Percentiles rank a stretch among this genome's conserved stretches.
These are phyloP conservation scores for Botrytis squamosa DNA, from an alignment of 2,329 filamentous ascomycete genomes.

Conservation along the genomic window DNA sequence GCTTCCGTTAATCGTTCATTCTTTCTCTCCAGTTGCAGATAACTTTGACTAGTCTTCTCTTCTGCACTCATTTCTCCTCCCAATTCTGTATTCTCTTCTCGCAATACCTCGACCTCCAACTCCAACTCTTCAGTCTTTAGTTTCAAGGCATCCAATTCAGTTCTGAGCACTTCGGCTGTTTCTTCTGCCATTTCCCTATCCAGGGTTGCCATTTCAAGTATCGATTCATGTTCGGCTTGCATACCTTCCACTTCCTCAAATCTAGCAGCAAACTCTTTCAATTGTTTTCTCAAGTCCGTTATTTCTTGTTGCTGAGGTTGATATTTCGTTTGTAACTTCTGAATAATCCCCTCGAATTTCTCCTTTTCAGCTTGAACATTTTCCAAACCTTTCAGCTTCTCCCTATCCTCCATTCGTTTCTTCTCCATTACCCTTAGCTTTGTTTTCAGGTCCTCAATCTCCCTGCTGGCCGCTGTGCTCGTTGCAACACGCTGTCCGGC, in stretches of 20 bases:
- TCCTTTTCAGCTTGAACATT: constrained; percentile 73
- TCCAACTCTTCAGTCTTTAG: constrained; percentile 78
- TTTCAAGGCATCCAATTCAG: constrained; percentile 75
- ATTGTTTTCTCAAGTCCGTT: constrained; percentile 68
- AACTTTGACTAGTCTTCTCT: constrained; percentile 81
- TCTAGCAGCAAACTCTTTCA: constrained; percentile 72
- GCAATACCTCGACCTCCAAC: constrained; percentile 81
- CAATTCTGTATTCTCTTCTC: constrained; percentile 83
- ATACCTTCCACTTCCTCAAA: constrained; percentile 69
- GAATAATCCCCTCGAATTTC: constrained; percentile 79
- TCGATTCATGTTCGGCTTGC: constrained; percentile 80
- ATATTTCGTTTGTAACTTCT: constrained; percentile 87
- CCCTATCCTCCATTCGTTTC: constrained; percentile 79
- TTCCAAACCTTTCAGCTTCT: constrained; percentile 77
- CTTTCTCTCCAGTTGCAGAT: constrained; percentile 86
- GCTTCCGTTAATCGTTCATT: constrained; percentile 88
- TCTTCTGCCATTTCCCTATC: constrained; percentile 98
- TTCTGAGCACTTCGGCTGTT: constrained; percentile 76
- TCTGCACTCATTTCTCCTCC: constrained; percentile 83
- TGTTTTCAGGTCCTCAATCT: constrained; percentile 84
- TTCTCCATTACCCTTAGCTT: constrained; percentile 86
- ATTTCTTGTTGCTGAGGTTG: constrained; percentile 82
- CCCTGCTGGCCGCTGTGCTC: constrained; percentile 45
- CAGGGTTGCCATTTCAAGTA: constrained; percentile 81
- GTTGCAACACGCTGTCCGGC: constrained; percentile 29